A percentile compares a stretch with the other conserved stretches of the same genome.
phyloP scores from a whole-genome alignment of 2,329 filamentous ascomycete species.

The Byssoonygena ceratinophila region DNA sequence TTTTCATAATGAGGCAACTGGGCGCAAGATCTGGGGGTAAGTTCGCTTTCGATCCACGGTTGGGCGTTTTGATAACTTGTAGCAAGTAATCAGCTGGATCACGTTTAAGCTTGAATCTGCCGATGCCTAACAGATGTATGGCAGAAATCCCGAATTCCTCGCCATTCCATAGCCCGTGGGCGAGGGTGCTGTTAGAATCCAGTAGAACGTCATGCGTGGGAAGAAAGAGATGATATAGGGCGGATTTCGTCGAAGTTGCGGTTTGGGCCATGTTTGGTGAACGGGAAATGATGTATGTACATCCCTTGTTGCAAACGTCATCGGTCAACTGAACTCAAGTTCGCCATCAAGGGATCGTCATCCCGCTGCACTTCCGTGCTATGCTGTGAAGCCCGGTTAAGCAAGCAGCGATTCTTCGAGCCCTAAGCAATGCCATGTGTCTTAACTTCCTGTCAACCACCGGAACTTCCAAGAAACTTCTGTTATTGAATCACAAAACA shows the following conservation, averaged over 20 bases:
- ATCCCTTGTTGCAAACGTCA: conserved; percentile 3
- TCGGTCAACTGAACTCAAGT: neutral
- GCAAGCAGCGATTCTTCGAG: neutral
- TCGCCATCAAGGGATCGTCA: neutral
- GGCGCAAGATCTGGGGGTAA: neutral
- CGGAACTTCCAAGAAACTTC: neutral
- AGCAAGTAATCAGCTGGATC: neutral
- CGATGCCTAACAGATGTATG: no score
- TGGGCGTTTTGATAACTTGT: neutral
- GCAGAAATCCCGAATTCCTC: neutral
- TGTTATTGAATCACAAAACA: neutral
- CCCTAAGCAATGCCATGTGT: neutral
- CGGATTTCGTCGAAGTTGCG: no score
- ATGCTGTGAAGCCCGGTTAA: neutral
- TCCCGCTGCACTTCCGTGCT: neutral
- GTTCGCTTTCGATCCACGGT: conserved; percentile 1
- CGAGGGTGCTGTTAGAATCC: no score
- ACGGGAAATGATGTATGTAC: neutral
- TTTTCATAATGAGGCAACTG: neutral
- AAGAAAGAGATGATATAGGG: no score
- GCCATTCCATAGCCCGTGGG: neutral
- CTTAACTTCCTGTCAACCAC: neutral
- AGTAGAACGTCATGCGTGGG: no score
- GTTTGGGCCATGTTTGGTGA: no score
- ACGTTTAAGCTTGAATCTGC: no score